Conservation (phyloP, 768 basidiomycete species). For the Gloeopeniophorella convolvens region DNA sequence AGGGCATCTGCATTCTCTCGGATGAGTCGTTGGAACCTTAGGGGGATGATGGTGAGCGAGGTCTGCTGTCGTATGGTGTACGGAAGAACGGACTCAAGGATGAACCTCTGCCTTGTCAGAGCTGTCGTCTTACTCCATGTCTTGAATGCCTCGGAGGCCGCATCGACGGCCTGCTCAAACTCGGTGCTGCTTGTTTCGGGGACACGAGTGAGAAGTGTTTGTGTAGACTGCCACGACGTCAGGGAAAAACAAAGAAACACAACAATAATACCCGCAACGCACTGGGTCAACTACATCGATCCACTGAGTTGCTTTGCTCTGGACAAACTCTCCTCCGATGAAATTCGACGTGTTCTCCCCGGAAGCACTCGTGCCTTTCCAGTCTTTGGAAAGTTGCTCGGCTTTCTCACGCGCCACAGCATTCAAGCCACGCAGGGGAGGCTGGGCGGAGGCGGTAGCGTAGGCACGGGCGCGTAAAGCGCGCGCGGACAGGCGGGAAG, state of each 20-base stretch:
- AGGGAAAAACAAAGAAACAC: background rate
- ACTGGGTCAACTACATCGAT: constrained; percentile 89
- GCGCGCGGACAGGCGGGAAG: constrained; percentile 7
- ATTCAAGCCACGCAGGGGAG: constrained; percentile 42
- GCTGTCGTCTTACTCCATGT: constrained; percentile 85
- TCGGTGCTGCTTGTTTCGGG: constrained; percentile 82
- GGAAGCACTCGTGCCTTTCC: constrained; percentile 81
- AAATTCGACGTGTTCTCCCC: constrained; percentile 91
- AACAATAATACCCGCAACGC: constrained; percentile 25
- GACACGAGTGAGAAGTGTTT: constrained; percentile 81
- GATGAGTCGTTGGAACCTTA: constrained; percentile 85
- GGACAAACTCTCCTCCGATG: constrained; percentile 84
- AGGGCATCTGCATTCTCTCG: constrained; percentile 82
- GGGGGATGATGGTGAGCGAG: constrained; percentile 1
- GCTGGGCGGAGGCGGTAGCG: constrained; percentile 23
- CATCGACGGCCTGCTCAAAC: constrained; percentile 76
- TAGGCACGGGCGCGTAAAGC: constrained; percentile 21
- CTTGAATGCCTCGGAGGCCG: constrained; percentile 81
- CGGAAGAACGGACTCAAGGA: constrained; percentile 67
- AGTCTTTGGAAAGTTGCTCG: constrained; percentile 62
- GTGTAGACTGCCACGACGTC: constrained; percentile 58
- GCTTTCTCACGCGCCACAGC: constrained; percentile 54
- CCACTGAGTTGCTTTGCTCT: constrained; percentile 74
- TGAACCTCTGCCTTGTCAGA: constrained; percentile 80
- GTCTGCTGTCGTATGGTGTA: background rate